phyloP scores from a whole-genome alignment of 2,329 filamentous ascomycete species.

The Sporothrix luriei region DNA sequence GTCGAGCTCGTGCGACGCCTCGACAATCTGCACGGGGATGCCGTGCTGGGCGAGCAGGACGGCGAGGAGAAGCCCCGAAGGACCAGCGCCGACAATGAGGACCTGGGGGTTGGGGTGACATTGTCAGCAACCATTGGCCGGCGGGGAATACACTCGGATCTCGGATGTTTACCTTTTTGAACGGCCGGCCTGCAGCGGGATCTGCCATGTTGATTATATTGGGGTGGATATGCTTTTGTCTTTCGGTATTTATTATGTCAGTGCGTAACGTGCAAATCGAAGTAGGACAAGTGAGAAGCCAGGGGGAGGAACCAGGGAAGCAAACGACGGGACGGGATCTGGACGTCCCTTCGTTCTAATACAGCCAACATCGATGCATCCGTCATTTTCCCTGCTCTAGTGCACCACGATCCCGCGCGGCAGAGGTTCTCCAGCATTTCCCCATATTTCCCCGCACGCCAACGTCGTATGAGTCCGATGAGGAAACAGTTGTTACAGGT shows the following conservation, averaged over 20 bases:
- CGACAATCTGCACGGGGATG: constrained; percentile 58
- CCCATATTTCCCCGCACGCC: constrained; percentile 13
- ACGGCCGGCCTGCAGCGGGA: constrained; percentile 26
- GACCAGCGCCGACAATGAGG: constrained; percentile 54
- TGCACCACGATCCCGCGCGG: background rate
- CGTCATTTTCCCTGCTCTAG: background rate
- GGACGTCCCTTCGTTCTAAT: background rate
- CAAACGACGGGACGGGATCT: background rate
- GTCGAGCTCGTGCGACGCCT: constrained; percentile 58
- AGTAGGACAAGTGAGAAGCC: background rate
- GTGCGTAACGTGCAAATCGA: background rate
- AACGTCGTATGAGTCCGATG: background rate
- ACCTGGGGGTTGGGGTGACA: constrained; percentile 40
- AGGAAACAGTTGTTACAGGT: background rate
- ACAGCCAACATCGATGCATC: background rate
- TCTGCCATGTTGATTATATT: constrained; percentile 9
- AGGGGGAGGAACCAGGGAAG: background rate
- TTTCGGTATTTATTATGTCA: background rate
- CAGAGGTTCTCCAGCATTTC: constrained; percentile 3
- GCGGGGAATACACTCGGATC: too few species aligned
- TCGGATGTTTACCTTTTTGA: constrained; percentile 35
- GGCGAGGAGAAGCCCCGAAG: constrained; percentile 53
- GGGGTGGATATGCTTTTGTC: background rate
- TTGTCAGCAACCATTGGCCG: too few species aligned
- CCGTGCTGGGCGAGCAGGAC: constrained; percentile 57